Base-by-base conservation (phyloP, 441 rosid species). In the Populus hybrid region DNA sequence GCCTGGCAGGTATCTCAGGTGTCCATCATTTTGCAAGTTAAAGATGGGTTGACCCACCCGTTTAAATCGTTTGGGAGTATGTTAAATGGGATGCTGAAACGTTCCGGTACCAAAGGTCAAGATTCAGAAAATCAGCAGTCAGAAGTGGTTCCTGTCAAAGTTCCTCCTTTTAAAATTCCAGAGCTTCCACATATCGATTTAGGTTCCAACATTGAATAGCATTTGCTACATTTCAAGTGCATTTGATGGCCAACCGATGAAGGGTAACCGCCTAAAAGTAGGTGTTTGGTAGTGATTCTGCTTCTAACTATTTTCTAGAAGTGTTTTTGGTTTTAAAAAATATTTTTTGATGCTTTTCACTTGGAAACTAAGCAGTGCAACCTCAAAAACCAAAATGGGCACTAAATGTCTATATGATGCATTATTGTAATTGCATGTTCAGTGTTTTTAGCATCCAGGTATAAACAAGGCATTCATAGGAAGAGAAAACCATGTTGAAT, bases 1-100 rank as follows among this genome's bases (percentile, higher is more conserved):
- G 75, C 85, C 9, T 94, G 97, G 97, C 99, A 93, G 81, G 75
- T 91, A n/a, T 95, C 99, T 4, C 92, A 95, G 81, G 87, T 88
- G 71, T 87, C 93, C 0, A 74, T 93, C 67, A 68, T 92, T 78
- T 78, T 89, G 85, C 86, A 84, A 74, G 73, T 92, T 71, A 90
- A 86, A 77, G 79, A 93, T 20, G 86, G 91, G 26, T 11, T 95
- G 21, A 83, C 76, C 81, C 89, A 92, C 77, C 98, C 99, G 0
- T 80, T 95, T 56, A 88, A 78, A 81, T 85, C 92, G n/a, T 72
- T 92, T 0, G 88, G 90, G 71, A 79, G 86, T 26, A 40, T 86
- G 84, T 20, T 91, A 2, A 66, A 45, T 0, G 90, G 92, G 68
- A 76, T 88, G 72, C 72, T 91, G 4, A 85, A 77, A 72, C 68